phyloP scores from a whole-genome alignment of 2,329 filamentous ascomycete genomes.

The Aspergillus versicolor region DNA sequence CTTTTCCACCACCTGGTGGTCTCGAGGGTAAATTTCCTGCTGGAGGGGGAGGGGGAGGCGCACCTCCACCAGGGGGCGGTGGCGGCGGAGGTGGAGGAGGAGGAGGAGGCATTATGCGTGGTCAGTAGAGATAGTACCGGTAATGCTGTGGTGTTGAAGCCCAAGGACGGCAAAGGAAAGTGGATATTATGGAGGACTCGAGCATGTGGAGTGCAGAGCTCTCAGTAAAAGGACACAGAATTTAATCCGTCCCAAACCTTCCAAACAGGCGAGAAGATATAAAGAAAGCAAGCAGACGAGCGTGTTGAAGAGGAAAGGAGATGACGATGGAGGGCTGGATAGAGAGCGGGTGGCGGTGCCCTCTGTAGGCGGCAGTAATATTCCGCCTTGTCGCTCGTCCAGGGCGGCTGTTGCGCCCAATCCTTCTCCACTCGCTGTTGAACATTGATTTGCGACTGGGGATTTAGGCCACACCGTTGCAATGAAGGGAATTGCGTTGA shows the following conservation, averaged over 20 bases:
- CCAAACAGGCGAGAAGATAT: background rate
- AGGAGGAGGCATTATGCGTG: conserved; percentile 47
- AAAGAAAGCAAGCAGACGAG: conserved; percentile 3
- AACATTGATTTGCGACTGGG: background rate
- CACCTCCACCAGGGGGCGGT: conserved; percentile 60
- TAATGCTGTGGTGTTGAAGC: conserved; percentile 8
- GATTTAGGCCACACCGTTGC: conserved; percentile 10
- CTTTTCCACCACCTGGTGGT: conserved; percentile 58
- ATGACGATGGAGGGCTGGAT: conserved; percentile 24
- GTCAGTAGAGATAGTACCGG: conserved; percentile 6
- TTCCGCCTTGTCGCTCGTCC: conserved; percentile 28
- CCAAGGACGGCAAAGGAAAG: background rate
- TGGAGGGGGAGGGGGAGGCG: conserved; percentile 66
- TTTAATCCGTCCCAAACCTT: too few relatives aligned
- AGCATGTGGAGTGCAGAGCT: conserved; percentile 6
- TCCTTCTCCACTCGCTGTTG: conserved; percentile 12
- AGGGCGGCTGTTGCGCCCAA: conserved; percentile 1
- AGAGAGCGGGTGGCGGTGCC: conserved; percentile 19
- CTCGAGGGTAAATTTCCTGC: conserved; percentile 52
- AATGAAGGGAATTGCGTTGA: conserved; percentile 39
- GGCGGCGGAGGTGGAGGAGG: conserved; percentile 71
- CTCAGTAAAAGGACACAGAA: background rate
- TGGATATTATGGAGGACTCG: conserved; percentile 14
- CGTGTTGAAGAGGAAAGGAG: conserved; percentile 11
- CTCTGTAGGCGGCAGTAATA: conserved; percentile 22